Base-by-base conservation (phyloP, 139 green algal species). In the Chlamydomonas schloesseri region DNA sequence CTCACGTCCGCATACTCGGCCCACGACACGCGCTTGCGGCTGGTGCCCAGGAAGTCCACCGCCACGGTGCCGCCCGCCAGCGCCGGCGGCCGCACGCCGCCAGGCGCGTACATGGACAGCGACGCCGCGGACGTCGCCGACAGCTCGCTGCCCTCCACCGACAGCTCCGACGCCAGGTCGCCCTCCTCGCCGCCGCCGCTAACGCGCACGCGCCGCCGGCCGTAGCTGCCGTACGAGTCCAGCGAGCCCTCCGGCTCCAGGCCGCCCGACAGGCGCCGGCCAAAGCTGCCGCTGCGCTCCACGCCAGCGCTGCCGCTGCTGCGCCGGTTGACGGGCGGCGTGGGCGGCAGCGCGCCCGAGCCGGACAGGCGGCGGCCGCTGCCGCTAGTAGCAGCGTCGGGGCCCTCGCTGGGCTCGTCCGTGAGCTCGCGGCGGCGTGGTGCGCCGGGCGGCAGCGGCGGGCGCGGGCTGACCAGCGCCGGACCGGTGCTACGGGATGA, bases 21-120 rank as follows among this genome's bases (percentile, higher is more conserved):
- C 58, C 81, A 91, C 42, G 88, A 88, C 73, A 91, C 88, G 21
- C 87, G 81, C 53, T 87, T 88, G 67, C 67, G 50, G 64, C 47
- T 77, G 67, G 87, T 90, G 42, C 87, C 87, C 73, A 86, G 26
- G 46, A 70, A 88, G 28, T 72, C 73, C 53, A 90, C 37, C 18
- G 4, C 33, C 11, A 68, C 24, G 13, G 67, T 21, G 31, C 67
- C 23, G 53, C 55, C 47, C 23, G 26, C 80, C 46, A 86, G 67
- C 50, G 78, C 47, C 17, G 86, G 86, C 23, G 86, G 86, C 36
- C 86, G 86, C 31, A 90, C 62, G 31, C 86, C 86, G 29, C 64
- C 71, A 0, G 86, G 86, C n/a, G 86, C 86, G 31, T 71, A 83
- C 29, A 75, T 28, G 13, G 60, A 79, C 62, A 90, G 79, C 13